Evolutionary conservation across 768 basidiomycete genomes (phyloP), one percentile per base, ranked within the genome.

Genomic region (Leccinum ochraceum): DNA sequence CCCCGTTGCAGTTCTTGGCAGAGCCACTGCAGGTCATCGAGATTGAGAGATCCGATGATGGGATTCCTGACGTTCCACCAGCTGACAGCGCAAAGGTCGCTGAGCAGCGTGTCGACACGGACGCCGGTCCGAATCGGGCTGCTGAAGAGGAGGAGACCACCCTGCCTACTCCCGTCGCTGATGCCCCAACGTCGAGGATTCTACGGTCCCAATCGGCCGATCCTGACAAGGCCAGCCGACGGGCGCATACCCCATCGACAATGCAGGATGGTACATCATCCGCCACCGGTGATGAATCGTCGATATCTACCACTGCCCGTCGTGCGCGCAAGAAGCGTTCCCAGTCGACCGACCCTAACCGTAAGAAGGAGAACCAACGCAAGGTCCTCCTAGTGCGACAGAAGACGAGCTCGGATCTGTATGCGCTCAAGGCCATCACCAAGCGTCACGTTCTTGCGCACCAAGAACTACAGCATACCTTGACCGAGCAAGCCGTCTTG

Each of bases 381-480:
- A 93, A 94, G 75, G 96, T 98, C 17, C 77, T 98, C 44, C 85
- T 98, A 57, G 96, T 98, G 53, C 84, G 86, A 67, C 87, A 96
- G 68, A 90, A 90, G 77, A 76, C 77, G 22, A 85, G 87, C 28
- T 65, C 81, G 51, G 85, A 87, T 57, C 75, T 97, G 53, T 95
- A 90, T 71, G 96, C 96, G 37, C 83, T 98, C 78, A 99, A 99
- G 77, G 95, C 95, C 6, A 97, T 99, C 76, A 95, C 94, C 64
- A 99, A 98, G 79, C 85, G 94, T 57, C 94, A 96, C 74, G 97
- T 99, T 24, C 80, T 98, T 55, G 94, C 95, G 2, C 94, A 98
- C 70, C 94, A 96, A 74, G 97, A 99, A 76, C 79, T 99, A 58
- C 89, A 92, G 69, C 97, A 98, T 76, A 98, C 96, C 3, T 80